Conservation (phyloP, 2,329 filamentous ascomycete genomes). For the Nothophoma quercina region DNA sequence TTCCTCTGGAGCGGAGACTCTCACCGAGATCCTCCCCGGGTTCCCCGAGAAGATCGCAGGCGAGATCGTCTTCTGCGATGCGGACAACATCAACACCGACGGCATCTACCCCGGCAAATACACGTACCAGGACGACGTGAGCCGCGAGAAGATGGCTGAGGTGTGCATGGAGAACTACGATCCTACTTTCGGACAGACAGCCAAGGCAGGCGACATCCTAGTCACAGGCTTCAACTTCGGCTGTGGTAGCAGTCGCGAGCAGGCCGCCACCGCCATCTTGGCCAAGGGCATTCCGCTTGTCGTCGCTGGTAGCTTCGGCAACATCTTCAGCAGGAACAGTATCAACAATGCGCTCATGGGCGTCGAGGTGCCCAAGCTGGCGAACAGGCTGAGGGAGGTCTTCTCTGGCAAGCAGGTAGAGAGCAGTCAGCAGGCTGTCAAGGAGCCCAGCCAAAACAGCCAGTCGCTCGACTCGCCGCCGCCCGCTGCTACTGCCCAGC, state of each 20-base stretch:
- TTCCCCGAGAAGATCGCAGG: conserved; percentile 85
- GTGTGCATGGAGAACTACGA: conserved; percentile 98
- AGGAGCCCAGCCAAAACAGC: conserved; percentile 60
- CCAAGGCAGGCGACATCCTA: conserved; percentile 77
- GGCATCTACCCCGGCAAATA: conserved; percentile 91
- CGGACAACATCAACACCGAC: conserved; percentile 90
- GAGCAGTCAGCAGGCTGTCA: conserved; percentile 51
- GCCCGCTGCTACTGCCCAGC: conserved; percentile 44
- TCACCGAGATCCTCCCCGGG: conserved; percentile 79
- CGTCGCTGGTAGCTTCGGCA: conserved; percentile 80
- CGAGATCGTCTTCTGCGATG: conserved; percentile 88
- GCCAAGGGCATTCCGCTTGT: conserved; percentile 83
- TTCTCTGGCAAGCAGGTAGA: conserved; percentile 54
- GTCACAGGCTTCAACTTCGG: conserved; percentile 91
- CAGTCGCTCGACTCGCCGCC: conserved; percentile 60
- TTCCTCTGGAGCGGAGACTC: conserved; percentile 42
- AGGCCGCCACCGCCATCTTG: conserved; percentile 86
- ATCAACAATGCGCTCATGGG: conserved; percentile 82
- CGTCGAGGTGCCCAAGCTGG: conserved; percentile 72
- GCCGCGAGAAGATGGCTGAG: conserved; percentile 79
- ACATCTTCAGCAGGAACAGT: conserved; percentile 80
- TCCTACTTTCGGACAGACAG: conserved; percentile 68
- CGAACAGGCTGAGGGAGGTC: conserved; percentile 69
- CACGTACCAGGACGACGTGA: conserved; percentile 88
- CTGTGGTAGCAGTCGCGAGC: conserved; percentile 80